phyloP scores from a whole-genome alignment of 73 alveolate genomes.

The Paramecium tetraurelia region DNA sequence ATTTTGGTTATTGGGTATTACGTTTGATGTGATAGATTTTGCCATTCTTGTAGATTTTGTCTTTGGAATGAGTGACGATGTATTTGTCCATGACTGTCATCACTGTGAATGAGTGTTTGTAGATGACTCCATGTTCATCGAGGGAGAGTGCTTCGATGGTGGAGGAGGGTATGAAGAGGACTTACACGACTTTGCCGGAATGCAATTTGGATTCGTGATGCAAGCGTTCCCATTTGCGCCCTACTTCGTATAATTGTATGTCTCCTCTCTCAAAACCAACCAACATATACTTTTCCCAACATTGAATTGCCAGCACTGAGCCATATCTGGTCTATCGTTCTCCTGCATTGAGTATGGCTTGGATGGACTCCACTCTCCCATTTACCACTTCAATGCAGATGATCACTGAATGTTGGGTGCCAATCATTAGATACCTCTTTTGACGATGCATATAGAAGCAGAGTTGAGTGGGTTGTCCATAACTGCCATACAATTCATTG shows the following conservation, averaged over 20 bases:
- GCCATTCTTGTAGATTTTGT: slow-evolving; percentile 18
- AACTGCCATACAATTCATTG: not conserved
- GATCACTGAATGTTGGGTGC: not conserved
- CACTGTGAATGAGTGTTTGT: not conserved
- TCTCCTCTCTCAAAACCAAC: slow-evolving; percentile 41
- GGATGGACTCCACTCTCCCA: slow-evolving; percentile 18
- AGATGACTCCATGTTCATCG: not conserved
- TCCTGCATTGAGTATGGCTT: slow-evolving; percentile 8
- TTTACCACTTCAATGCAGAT: not conserved
- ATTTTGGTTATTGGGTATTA: not conserved
- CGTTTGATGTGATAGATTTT: not conserved
- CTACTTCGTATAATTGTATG: not conserved
- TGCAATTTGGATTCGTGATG: slow-evolving; percentile 13
- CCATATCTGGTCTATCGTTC: not conserved
- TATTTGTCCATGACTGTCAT: not conserved
- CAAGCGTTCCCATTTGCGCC: slow-evolving; percentile 13
- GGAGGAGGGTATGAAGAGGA: not conserved
- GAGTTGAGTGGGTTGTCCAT: slow-evolving; percentile 15
- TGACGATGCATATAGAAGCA: not conserved
- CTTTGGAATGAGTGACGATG: not conserved
- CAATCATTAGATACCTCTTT: not conserved
- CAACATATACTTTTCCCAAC: not conserved
- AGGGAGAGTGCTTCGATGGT: not conserved
- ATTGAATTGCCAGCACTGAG: not conserved
- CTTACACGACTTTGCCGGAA: not conserved